Evolutionary conservation across 139 green algal genomes (phyloP).

Genomic region (Chlamydomonas asymmetrica): DNA sequence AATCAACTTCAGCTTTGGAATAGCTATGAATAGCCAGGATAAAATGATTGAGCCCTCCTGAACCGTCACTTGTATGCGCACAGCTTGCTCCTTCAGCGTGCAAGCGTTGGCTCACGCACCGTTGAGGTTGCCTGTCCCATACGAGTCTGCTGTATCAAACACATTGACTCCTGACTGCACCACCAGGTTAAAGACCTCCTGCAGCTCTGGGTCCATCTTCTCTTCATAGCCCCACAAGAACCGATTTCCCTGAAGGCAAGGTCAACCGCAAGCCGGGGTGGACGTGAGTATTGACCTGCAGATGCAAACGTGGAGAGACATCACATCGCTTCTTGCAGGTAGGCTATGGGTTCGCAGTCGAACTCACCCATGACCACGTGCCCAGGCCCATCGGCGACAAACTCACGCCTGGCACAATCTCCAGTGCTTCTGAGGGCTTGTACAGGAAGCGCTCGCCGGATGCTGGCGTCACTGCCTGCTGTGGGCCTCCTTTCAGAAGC

Average conservation of each 20-base stretch:
- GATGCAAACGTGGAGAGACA: too few relatives aligned
- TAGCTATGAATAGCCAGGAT: too few relatives aligned
- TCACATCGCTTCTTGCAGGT: too few relatives aligned
- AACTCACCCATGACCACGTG: conserved; percentile 71
- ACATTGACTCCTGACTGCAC: conserved; percentile 77
- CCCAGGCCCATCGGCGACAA: conserved; percentile 75
- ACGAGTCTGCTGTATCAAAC: conserved; percentile 82
- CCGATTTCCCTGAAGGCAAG: conserved; percentile 58
- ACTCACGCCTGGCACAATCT: conserved; percentile 35
- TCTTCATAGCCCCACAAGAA: conserved; percentile 91
- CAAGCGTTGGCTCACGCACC: too few relatives aligned
- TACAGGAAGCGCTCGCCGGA: conserved; percentile 14
- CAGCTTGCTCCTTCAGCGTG: too few relatives aligned
- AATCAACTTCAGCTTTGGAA: too few relatives aligned
- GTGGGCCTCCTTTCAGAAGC: background rate
- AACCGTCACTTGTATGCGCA: too few relatives aligned
- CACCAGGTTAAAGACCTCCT: conserved; percentile 84
- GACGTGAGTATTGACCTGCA: too few relatives aligned
- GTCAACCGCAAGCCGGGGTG: background rate
- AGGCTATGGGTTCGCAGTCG: too few relatives aligned
- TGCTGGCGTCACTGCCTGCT: background rate
- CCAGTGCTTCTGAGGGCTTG: conserved; percentile 5
- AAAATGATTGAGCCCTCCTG: too few relatives aligned
- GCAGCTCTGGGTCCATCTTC: conserved; percentile 85
- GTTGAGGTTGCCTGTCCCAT: conserved; percentile 70